phyloP scores from a whole-genome alignment of 352 stramenopile species.

The Globisporangium camurandrum region DNA sequence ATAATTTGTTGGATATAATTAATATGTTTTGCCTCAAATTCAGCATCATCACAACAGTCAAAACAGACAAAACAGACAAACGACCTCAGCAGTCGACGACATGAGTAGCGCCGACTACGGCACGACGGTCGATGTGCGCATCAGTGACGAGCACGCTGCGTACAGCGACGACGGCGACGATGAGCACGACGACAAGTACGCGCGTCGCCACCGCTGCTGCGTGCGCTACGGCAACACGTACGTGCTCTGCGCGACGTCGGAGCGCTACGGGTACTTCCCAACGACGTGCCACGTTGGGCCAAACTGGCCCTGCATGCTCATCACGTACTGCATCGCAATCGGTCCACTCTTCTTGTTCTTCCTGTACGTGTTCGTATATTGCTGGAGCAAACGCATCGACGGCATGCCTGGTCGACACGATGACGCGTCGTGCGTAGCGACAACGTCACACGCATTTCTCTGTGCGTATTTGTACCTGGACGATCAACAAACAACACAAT shows the following conservation, averaged over 20 bases:
- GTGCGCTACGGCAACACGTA: slow-evolving; percentile 48
- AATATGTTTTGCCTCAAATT: too few relatives aligned
- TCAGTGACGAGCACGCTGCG: too few relatives aligned
- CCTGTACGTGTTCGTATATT: slow-evolving; percentile 13
- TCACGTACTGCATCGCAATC: slow-evolving; percentile 65
- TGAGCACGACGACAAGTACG: slow-evolving; percentile 11
- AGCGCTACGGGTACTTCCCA: slow-evolving; percentile 49
- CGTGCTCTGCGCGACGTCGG: slow-evolving; percentile 45
- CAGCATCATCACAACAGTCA: too few relatives aligned
- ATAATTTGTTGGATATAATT: too few relatives aligned
- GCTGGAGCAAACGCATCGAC: slow-evolving; percentile 2
- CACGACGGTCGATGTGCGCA: slow-evolving; percentile 6
- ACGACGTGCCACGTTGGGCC: slow-evolving; percentile 57
- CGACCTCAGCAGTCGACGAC: neutral
- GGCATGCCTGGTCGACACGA: neutral
- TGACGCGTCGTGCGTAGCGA: neutral
- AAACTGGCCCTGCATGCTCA: slow-evolving; percentile 63
- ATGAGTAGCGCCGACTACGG: slow-evolving; percentile 8
- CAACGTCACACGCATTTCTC: neutral
- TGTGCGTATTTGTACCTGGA: neutral
- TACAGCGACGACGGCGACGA: neutral
- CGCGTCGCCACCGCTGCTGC: slow-evolving; percentile 20
- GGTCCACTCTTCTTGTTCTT: slow-evolving; percentile 49
- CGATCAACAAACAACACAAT: neutral
- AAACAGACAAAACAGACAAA: neutral